Evolutionary conservation across 108 stramenopile species (phyloP).

Genomic region (Nannochloropsis salina): DNA sequence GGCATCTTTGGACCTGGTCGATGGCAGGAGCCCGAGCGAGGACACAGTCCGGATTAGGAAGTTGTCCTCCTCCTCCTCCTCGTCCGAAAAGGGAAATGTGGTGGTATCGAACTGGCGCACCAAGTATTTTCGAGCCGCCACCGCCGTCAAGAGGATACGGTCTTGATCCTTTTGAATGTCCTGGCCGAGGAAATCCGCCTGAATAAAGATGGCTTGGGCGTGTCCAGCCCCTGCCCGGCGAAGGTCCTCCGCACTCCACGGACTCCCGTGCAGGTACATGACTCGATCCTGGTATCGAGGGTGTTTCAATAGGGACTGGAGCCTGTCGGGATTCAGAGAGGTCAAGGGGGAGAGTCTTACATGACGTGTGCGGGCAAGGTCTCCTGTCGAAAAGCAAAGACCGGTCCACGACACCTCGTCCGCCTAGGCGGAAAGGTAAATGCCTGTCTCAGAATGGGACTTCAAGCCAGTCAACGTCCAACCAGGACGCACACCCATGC

Average conservation of each 20-base stretch:
- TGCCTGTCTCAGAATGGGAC: too few relatives aligned
- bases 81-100: neutral
- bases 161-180: neutral
- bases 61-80: neutral
- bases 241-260: neutral
- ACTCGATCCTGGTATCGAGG: conserved; percentile 19
- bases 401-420: too few relatives aligned
- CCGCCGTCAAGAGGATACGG: conserved; percentile 9
- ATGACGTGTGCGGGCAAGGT: too few relatives aligned
- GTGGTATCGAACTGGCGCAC: neutral
- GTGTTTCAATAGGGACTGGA: neutral
- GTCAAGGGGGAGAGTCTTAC: too few relatives aligned
- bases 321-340: neutral
- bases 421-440: too few relatives aligned
- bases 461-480: neutral
- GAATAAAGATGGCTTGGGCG: neutral
- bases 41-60: neutral
- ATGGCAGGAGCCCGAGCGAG: neutral
- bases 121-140: neutral
- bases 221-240: neutral
- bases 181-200: neutral
- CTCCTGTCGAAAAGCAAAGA: too few relatives aligned
- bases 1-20: neutral
- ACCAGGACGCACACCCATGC: neutral
- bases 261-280: neutral